Evolutionary conservation across 768 basidiomycete species (phyloP).

Genomic region (Amylocystis lapponica): DNA sequence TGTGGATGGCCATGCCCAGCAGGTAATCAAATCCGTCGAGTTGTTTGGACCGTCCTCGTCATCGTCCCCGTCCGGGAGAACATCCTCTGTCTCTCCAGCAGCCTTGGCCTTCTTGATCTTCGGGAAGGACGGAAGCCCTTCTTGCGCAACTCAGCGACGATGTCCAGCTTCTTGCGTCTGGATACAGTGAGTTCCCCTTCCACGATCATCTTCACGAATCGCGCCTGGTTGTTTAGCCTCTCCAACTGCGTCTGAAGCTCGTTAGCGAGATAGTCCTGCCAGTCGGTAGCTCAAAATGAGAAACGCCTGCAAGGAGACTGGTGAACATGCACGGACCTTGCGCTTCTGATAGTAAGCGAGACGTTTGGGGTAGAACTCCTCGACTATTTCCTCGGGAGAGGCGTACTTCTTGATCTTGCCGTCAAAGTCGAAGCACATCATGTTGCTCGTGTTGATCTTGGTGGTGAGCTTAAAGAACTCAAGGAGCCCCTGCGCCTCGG

Average conservation of each 20-base stretch:
- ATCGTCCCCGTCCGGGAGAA: conserved; percentile 47
- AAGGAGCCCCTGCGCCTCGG: conserved; percentile 81
- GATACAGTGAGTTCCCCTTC: conserved; percentile 75
- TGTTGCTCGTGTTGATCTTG: conserved; percentile 88
- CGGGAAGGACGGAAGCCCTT: conserved; percentile 90
- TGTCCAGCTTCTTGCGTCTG: conserved; percentile 83
- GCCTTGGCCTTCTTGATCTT: conserved; percentile 67
- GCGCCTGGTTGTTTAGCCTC: conserved; percentile 87
- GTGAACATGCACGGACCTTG: conserved; percentile 55
- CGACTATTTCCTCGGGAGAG: conserved; percentile 84
- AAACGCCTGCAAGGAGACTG: background rate
- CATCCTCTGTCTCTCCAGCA: conserved; percentile 58
- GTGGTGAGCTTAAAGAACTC: conserved; percentile 89
- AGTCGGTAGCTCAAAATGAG: background rate
- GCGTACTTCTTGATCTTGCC: conserved; percentile 94
- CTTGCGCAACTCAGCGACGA: conserved; percentile 77
- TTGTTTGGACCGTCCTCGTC: conserved; percentile 36
- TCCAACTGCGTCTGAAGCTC: conserved; percentile 80
- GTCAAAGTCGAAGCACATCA: conserved; percentile 97
- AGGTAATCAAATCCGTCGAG: conserved; percentile 85
- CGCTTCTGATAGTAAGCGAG: conserved; percentile 92
- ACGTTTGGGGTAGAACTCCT: conserved; percentile 88
- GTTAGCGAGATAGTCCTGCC: conserved; percentile 78
- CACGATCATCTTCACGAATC: conserved; percentile 96
- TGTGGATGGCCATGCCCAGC: conserved; percentile 92